Conservation (phyloP, 352 stramenopile species). For the Phytopythium vexans region DNA sequence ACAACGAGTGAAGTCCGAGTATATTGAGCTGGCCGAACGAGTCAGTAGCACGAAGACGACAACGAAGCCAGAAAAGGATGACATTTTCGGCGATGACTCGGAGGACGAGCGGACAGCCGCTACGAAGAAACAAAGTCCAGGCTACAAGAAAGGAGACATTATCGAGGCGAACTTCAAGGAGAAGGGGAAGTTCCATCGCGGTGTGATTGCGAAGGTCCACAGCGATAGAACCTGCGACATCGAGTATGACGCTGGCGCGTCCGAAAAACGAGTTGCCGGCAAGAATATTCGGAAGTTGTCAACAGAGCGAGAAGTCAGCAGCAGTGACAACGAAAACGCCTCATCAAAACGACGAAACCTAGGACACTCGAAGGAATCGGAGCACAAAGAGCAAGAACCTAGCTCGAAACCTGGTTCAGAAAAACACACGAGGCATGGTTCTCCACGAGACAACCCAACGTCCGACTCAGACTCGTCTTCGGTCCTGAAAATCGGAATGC, state of each 20-base stretch:
- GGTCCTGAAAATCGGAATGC: conserved; percentile 20
- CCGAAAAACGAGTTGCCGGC: conserved; percentile 15
- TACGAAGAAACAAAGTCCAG: not conserved
- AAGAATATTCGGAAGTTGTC: conserved; percentile 2
- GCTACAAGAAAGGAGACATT: conserved; percentile 19
- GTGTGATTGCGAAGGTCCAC: conserved; percentile 18
- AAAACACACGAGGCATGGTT: not conserved
- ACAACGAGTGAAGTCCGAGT: conserved; percentile 18
- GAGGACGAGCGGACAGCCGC: conserved; percentile 6
- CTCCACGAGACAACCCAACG: not conserved
- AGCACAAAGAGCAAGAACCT: conserved; percentile 7
- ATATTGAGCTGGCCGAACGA: conserved; percentile 15
- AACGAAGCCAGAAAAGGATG: conserved; percentile 11
- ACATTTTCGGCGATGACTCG: conserved; percentile 28
- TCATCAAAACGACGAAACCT: not conserved
- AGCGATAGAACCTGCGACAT: conserved; percentile 29
- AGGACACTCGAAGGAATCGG: conserved; percentile 7
- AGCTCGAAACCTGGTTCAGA: not conserved
- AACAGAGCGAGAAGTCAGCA: not conserved
- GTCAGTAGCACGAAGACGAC: conserved; percentile 6
- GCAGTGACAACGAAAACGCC: conserved; percentile 5
- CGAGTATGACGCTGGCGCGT: conserved; percentile 30
- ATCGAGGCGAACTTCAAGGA: conserved; percentile 35
- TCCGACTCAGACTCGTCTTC: conserved; percentile 4
- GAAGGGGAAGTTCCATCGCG: conserved; percentile 33